Evolutionary conservation across 495 filamentous ascomycete genomes (phyloP).

Genomic region (Penicillium nucicola): DNA sequence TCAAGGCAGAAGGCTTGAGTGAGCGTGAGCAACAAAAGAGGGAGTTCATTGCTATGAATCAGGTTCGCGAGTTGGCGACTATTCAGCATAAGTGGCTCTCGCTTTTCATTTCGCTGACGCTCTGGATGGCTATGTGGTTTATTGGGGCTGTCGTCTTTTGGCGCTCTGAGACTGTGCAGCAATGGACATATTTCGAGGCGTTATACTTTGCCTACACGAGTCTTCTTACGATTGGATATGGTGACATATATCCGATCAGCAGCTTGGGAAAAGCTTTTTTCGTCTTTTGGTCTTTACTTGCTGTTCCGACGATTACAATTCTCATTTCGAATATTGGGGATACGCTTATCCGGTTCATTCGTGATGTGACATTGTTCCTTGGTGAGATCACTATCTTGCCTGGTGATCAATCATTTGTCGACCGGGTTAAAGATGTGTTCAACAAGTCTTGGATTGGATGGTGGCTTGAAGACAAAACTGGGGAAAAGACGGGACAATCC

Average conservation of each 20-base stretch:
- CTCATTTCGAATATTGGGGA: constrained; percentile 77
- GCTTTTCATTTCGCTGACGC: constrained; percentile 57
- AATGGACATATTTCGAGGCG: constrained; percentile 77
- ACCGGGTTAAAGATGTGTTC: constrained; percentile 18
- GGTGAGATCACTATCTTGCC: constrained; percentile 76
- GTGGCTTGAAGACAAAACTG: constrained; percentile 21
- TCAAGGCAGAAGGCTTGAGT: constrained; percentile 1
- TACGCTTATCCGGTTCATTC: constrained; percentile 61
- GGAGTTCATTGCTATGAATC: constrained; percentile 79
- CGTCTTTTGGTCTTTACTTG: constrained; percentile 84
- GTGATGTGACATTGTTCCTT: constrained; percentile 65
- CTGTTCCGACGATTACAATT: constrained; percentile 78
- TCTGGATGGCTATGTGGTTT: constrained; percentile 75
- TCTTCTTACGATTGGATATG: constrained; percentile 83
- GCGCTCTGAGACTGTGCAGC: constrained; percentile 49
- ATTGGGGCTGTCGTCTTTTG: constrained; percentile 73
- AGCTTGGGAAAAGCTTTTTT: constrained; percentile 78
- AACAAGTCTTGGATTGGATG: constrained; percentile 17
- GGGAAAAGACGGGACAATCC: constrained; percentile 6
- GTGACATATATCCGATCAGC: constrained; percentile 67
- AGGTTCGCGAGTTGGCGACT: constrained; percentile 59
- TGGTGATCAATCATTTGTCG: constrained; percentile 45
- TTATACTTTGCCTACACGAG: constrained; percentile 80
- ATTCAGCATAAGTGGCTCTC: constrained; percentile 63
- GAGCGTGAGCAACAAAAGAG: constrained; percentile 61